phyloP scores from a whole-genome alignment of 192 early-diverging fungal species.

The Backusella morwellensis region DNA sequence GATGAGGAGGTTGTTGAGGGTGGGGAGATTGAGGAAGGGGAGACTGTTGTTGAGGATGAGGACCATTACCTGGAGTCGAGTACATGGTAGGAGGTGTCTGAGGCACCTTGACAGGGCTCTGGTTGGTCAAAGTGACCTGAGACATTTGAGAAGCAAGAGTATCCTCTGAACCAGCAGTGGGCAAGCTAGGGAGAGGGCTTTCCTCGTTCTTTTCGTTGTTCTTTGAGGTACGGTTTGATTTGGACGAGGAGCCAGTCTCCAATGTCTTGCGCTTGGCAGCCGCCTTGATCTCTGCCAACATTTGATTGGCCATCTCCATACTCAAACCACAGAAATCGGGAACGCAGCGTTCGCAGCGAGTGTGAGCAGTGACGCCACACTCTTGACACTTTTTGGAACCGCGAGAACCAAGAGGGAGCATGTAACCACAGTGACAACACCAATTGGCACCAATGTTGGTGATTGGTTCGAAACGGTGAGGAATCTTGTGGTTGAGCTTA shows the following conservation, averaged over 20 bases:
- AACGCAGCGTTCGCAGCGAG: conserved; percentile 76
- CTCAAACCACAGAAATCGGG: conserved; percentile 92
- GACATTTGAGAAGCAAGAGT: conserved; percentile 19
- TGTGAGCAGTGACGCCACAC: conserved; percentile 79
- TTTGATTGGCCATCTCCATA: conserved; percentile 79
- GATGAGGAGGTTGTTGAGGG: neutral
- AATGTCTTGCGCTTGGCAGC: conserved; percentile 27
- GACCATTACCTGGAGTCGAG: neutral
- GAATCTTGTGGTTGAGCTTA: conserved; percentile 87
- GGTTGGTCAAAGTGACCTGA: neutral
- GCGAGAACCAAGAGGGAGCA: conserved; percentile 83
- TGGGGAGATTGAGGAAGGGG: neutral
- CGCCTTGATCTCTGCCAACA: conserved; percentile 79
- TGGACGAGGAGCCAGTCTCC: conserved; percentile 20
- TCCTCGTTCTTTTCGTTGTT: neutral
- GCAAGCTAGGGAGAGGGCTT: neutral
- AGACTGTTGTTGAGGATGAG: neutral
- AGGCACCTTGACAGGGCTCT: conserved; percentile 9
- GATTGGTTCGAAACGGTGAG: conserved; percentile 88
- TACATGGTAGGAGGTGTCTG: conserved; percentile 23
- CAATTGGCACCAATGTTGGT: conserved; percentile 83
- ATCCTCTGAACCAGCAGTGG: neutral
- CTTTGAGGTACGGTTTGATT: conserved; percentile 12
- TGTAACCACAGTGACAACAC: conserved; percentile 97
- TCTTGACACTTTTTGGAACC: conserved; percentile 60